These are phyloP conservation scores for Neurospora cerealis DNA, from an alignment of 495 filamentous ascomycete genomes.

Conservation along the genomic window DNA sequence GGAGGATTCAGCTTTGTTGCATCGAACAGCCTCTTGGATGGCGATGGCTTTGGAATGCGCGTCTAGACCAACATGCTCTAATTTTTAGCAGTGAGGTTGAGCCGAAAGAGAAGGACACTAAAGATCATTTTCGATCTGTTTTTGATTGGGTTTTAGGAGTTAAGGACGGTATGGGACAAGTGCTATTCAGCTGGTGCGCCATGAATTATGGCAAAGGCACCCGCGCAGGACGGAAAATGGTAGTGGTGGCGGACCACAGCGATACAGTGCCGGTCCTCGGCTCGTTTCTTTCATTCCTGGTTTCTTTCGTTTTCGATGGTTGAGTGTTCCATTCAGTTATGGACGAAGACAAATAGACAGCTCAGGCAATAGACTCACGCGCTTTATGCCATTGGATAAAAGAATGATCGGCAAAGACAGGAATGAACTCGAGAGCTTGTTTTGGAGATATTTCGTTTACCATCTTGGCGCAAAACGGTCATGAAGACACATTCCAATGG, in stretches of 20 bases:
- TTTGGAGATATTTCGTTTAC: background rate
- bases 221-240: background rate
- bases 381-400: background rate
- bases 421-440: background rate
- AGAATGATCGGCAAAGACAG: background rate
- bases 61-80: background rate
- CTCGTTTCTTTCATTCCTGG: background rate
- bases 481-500: background rate
- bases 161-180: background rate
- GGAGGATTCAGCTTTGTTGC: constrained; percentile 96
- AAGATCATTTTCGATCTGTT: background rate
- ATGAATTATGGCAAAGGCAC: background rate
- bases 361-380: background rate
- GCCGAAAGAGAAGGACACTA: background rate
- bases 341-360: background rate
- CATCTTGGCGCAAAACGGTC: background rate
- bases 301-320: background rate
- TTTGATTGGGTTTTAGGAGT: background rate
- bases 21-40: constrained; percentile 72
- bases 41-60: constrained; percentile 24
- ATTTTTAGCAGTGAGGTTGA: background rate
- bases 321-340: background rate
- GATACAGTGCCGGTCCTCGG: background rate
- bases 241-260: background rate
- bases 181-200: background rate